Conservation (phyloP, 352 stramenopile genomes). For the Phytophthora brassicae region DNA sequence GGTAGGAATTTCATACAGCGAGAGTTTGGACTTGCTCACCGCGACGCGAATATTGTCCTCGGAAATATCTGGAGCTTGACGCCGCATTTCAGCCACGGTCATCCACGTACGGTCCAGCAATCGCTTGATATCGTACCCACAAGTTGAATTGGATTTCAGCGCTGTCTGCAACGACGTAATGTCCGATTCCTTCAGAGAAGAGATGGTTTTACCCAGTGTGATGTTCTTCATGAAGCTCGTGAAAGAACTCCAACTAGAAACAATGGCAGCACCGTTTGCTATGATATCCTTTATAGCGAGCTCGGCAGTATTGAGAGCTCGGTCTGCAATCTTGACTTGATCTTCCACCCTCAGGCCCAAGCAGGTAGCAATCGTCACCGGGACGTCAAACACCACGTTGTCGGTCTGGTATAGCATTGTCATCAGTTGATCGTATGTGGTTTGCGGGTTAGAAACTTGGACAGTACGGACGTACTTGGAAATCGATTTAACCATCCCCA, state of each 20-base stretch:
- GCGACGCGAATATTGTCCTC: conserved; percentile 34
- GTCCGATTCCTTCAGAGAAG: conserved; percentile 23
- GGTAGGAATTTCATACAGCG: conserved; percentile 51
- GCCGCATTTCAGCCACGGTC: conserved; percentile 31
- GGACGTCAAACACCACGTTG: conserved; percentile 49
- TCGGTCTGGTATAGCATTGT: conserved; percentile 47
- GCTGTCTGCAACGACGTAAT: conserved; percentile 34
- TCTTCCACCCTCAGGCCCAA: conserved; percentile 34
- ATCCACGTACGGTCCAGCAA: conserved; percentile 38
- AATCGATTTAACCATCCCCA: conserved; percentile 37
- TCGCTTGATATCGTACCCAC: conserved; percentile 37
- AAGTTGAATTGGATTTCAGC: conserved; percentile 32
- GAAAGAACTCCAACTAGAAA: conserved; percentile 36
- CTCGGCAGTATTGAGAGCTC: conserved; percentile 40
- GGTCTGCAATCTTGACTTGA: conserved; percentile 29
- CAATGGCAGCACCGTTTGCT: conserved; percentile 33
- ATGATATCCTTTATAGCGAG: conserved; percentile 41
- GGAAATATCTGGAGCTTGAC: conserved; percentile 29
- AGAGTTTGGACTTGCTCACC: conserved; percentile 40
- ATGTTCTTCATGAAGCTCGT: conserved; percentile 40
- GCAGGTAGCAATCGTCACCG: conserved; percentile 44
- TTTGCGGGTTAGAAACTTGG: conserved; percentile 32
- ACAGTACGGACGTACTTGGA: conserved; percentile 36
- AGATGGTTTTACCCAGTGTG: conserved; percentile 22
- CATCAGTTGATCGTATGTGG: conserved; percentile 38